These are phyloP conservation scores for Penicillium ucsense DNA, from an alignment of 495 filamentous ascomycete species.

Conservation along the genomic window DNA sequence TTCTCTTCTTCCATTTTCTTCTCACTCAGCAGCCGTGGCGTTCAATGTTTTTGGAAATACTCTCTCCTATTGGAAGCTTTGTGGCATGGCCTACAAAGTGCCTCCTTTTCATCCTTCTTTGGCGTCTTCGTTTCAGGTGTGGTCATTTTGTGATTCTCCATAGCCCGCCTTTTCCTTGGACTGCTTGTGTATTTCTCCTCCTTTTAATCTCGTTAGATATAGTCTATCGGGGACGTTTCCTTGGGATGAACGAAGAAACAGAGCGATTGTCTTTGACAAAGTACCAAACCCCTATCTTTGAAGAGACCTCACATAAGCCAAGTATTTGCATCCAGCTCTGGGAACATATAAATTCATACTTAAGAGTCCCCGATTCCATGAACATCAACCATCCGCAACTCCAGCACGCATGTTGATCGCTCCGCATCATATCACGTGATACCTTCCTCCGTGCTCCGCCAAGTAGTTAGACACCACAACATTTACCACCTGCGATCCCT, in stretches of 20 bases:
- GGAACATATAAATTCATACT: too few relatives aligned
- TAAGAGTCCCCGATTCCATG: too few relatives aligned
- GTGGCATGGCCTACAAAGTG: too few relatives aligned
- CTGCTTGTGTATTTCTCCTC: constrained; percentile 12
- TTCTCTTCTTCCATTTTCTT: too few relatives aligned
- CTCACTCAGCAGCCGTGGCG: too few relatives aligned
- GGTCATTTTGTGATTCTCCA: neutral
- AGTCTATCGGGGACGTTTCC: constrained; percentile 12
- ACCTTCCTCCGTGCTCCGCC: neutral
- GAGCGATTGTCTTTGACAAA: neutral
- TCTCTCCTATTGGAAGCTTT: too few relatives aligned
- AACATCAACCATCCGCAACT: too few relatives aligned
- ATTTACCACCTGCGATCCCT: too few relatives aligned
- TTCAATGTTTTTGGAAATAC: too few relatives aligned
- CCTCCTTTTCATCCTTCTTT: neutral
- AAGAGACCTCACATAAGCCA: neutral
- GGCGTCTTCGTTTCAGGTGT: constrained; percentile 5
- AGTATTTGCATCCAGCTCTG: too few relatives aligned
- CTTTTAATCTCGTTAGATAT: constrained; percentile 7
- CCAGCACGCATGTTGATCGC: neutral
- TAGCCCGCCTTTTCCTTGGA: neutral
- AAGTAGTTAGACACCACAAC: neutral
- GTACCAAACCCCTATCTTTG: neutral
- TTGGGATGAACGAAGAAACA: constrained; percentile 5
- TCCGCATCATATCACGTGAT: neutral